A percentile compares a stretch with the other conserved stretches of the same genome.
phyloP scores from a whole-genome alignment of 2,329 filamentous ascomycete genomes.

The Zymoseptoria brevis region DNA sequence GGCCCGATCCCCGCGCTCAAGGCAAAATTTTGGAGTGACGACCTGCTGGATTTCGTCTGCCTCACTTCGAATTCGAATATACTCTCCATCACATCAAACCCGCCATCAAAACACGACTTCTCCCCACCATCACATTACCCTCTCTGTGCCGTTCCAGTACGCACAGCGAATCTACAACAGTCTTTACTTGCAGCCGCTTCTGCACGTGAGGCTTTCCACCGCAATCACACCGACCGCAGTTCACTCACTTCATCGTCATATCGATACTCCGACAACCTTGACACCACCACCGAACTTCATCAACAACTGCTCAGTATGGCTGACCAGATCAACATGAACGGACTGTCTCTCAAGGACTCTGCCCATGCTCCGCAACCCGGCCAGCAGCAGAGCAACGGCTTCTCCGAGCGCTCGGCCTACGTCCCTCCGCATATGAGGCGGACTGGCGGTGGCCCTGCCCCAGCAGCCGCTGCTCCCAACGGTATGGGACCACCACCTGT shows the following conservation, averaged over 20 bases:
- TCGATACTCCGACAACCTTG: constrained; percentile 2
- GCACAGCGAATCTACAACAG: background rate
- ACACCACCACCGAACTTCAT: constrained; percentile 6
- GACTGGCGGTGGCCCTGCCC: constrained; percentile 28
- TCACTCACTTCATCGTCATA: constrained; percentile 20
- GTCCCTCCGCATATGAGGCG: constrained; percentile 77
- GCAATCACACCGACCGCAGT: constrained; percentile 19
- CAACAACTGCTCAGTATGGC: constrained; percentile 48
- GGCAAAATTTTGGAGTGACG: too few relatives aligned
- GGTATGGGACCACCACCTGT: constrained; percentile 26
- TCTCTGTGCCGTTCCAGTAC: background rate
- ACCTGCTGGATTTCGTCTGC: background rate
- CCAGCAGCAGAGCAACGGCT: constrained; percentile 34
- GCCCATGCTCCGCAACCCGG: constrained; percentile 45
- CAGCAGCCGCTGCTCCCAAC: constrained; percentile 37
- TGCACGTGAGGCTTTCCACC: background rate
- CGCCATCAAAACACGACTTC: background rate
- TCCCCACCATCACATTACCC: background rate
- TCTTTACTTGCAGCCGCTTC: background rate
- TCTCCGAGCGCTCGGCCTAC: constrained; percentile 59
- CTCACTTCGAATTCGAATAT: background rate
- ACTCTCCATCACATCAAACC: background rate
- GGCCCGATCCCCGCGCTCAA: too few relatives aligned
- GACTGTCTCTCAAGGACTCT: constrained; percentile 61
- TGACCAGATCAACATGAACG: constrained; percentile 75